Evolutionary conservation across 225 moss, liverwort and hornwort genomes (phyloP).

Genomic region (Thuidium tamariscinum): DNA sequence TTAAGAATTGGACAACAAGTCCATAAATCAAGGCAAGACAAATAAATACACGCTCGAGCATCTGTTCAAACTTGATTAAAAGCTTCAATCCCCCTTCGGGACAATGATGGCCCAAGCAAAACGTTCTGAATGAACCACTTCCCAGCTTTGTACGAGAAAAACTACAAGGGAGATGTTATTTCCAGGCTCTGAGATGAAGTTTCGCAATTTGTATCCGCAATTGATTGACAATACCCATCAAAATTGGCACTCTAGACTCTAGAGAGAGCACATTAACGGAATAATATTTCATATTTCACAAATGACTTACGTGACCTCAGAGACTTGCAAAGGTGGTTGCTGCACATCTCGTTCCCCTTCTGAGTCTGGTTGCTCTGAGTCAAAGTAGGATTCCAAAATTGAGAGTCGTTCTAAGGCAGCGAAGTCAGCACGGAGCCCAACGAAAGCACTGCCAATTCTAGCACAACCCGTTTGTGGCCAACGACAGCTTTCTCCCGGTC

Average conservation of each 20-base stretch:
- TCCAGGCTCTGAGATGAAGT: conserved; percentile 4
- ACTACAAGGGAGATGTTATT: not conserved
- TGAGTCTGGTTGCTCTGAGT: conserved; percentile 29
- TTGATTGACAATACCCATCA: not conserved
- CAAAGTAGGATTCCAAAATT: conserved; percentile 89
- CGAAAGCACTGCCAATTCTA: conserved; percentile 92
- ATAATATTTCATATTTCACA: not conserved
- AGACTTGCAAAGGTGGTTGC: conserved; percentile 9
- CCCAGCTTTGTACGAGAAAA: not conserved
- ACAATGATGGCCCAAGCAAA: not conserved
- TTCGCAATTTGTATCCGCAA: not conserved
- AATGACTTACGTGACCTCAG: conserved; percentile 24
- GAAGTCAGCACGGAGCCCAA: conserved; percentile 88
- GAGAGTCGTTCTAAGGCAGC: conserved; percentile 79
- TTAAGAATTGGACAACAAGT: not conserved
- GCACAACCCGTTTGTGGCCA: conserved; percentile 93
- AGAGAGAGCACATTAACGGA: not conserved
- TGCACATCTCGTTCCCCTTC: conserved; percentile 15
- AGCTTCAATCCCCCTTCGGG: not conserved
- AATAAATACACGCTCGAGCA: not conserved
- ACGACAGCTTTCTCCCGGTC: conserved; percentile 66
- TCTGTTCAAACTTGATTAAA: not conserved
- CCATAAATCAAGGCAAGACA: not conserved
- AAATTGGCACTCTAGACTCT: not conserved
- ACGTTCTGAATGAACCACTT: not conserved